Conservation (phyloP, 306 rosid species). For the Prunus davidiana region DNA sequence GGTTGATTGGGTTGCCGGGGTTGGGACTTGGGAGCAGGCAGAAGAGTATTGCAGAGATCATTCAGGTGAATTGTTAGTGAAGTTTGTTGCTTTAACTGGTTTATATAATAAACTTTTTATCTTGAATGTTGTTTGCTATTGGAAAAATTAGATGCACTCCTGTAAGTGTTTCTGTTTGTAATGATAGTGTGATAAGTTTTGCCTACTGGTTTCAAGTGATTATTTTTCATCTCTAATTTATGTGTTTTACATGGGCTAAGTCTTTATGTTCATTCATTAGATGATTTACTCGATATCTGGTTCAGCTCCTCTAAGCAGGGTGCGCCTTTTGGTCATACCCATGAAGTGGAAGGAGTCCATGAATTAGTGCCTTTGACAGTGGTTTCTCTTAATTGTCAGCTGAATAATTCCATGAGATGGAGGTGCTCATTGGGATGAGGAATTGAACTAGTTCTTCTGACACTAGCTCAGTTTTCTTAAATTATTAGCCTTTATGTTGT, state of each 20-base stretch:
- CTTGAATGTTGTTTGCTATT: neutral
- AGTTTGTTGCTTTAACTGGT: neutral
- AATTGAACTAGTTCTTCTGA: neutral
- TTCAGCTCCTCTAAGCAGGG: neutral
- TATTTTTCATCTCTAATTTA: neutral
- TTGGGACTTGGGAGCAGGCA: conserved; percentile 49
- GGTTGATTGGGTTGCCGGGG: conserved; percentile 47
- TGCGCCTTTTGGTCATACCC: neutral
- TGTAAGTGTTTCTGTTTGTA: neutral
- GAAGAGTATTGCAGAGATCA: conserved; percentile 47
- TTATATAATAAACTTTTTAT: conserved; percentile 1
- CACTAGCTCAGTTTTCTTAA: neutral
- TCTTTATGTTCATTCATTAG: neutral
- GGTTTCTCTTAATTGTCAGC: neutral
- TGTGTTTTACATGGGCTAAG: neutral
- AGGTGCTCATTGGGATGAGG: neutral
- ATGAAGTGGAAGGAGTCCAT: neutral
- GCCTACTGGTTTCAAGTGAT: neutral
- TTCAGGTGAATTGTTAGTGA: conserved; percentile 35
- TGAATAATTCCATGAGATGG: neutral
- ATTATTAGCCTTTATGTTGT: neutral
- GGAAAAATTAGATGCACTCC: neutral
- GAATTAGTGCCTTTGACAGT: neutral
- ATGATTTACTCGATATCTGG: neutral
- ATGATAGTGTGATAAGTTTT: neutral